Conservation (phyloP, 2,329 filamentous ascomycete species). For the Lachnellula subtilissima region DNA sequence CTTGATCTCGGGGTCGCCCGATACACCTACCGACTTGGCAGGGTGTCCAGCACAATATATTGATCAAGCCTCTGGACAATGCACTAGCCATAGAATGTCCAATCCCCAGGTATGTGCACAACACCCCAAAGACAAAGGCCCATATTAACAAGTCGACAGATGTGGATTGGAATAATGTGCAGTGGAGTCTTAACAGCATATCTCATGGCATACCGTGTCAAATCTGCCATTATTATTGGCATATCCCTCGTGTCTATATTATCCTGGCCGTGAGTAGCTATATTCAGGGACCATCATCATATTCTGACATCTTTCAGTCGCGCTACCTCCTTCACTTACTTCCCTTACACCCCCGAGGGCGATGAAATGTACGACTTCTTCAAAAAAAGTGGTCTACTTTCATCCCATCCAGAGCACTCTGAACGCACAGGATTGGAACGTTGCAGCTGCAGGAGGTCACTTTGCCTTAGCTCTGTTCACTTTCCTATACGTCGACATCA, state of each 20-base stretch:
- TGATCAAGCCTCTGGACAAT: conserved; percentile 44
- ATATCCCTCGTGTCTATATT: conserved; percentile 68
- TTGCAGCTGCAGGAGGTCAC: conserved; percentile 46
- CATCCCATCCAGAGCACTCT: conserved; percentile 63
- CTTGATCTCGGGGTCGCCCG: conserved; percentile 63
- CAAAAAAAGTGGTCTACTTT: conserved; percentile 64
- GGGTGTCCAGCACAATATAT: conserved; percentile 61
- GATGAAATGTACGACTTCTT: conserved; percentile 66
- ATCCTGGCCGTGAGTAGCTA: conserved; percentile 61
- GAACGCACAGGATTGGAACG: conserved; percentile 61
- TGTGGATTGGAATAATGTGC: conserved; percentile 83
- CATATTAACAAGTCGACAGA: conserved; percentile 34
- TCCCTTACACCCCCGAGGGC: conserved; percentile 61
- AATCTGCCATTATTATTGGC: conserved; percentile 69
- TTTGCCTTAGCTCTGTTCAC: conserved; percentile 70
- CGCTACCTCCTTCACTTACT: conserved; percentile 66
- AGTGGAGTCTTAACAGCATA: conserved; percentile 75
- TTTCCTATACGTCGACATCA: conserved; percentile 75
- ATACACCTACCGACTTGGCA: conserved; percentile 70
- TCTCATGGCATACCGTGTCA: conserved; percentile 74
- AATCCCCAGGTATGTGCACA: conserved; percentile 57
- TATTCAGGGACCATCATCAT: neutral
- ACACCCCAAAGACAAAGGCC: neutral
- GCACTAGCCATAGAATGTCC: conserved; percentile 62
- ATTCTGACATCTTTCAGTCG: conserved; percentile 39